A percentile compares a stretch with the other conserved stretches of the same genome.
Evolutionary conservation across 139 green algal genomes (phyloP).

Genomic region (Micromonas commoda): DNA sequence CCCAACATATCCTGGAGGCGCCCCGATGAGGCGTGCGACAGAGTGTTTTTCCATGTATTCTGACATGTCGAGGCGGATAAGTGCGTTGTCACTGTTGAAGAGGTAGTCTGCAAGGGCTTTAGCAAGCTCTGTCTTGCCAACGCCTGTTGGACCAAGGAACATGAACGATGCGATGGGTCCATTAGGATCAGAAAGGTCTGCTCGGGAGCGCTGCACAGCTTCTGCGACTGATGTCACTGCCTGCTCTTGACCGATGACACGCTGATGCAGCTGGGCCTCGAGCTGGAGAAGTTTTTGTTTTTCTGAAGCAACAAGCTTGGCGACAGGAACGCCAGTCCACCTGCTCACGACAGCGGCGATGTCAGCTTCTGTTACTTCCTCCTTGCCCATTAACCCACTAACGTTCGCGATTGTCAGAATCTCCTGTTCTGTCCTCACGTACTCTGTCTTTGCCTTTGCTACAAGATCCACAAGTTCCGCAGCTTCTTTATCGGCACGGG

Average conservation of each 20-base stretch:
- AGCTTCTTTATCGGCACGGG: neutral
- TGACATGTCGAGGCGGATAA: constrained; percentile 71
- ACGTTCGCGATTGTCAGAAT: neutral
- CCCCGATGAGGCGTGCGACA: constrained; percentile 66
- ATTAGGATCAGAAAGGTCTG: constrained; percentile 77
- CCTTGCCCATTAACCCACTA: constrained; percentile 8
- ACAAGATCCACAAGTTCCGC: neutral
- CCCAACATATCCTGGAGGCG: constrained; percentile 58
- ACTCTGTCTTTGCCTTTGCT: neutral
- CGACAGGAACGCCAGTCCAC: constrained; percentile 83
- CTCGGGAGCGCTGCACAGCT: constrained; percentile 86
- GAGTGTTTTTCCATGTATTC: constrained; percentile 68
- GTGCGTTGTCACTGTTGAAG: constrained; percentile 67
- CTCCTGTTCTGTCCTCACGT: neutral
- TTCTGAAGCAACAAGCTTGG: constrained; percentile 50
- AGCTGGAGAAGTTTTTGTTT: constrained; percentile 38
- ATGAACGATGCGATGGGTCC: constrained; percentile 94
- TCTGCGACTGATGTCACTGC: constrained; percentile 79
- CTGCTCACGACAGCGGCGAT: constrained; percentile 70
- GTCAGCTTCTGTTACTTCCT: constrained; percentile 20
- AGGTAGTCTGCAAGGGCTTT: constrained; percentile 71
- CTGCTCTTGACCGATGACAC: constrained; percentile 66
- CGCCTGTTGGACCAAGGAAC: constrained; percentile 94
- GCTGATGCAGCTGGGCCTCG: constrained; percentile 72
- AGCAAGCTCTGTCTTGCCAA: constrained; percentile 80